Evolutionary conservation across 2,329 filamentous ascomycete genomes (phyloP), one percentile per base, ranked within the genome.

Genomic region (Arthrobotrys conoides): DNA sequence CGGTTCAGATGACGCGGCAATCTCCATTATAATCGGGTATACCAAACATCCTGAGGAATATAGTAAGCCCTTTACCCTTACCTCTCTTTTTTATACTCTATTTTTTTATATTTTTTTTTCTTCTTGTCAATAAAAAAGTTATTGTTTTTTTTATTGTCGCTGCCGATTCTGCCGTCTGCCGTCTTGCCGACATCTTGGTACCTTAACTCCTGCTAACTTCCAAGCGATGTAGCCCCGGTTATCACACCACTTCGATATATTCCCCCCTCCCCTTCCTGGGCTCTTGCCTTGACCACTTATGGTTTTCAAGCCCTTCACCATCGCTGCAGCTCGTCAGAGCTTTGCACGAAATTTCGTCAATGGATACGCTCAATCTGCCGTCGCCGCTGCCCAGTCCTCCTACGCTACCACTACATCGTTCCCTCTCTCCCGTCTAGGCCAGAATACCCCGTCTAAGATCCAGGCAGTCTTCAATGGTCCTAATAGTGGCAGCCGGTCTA

Each of bases 281-380:
- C 27, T 16, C 5, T 16, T 2, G 12, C 10, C 38, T 41, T 41
- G 24, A 70, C 72, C 67, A 22, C 68, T 48, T 70, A 82, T 82
- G 82, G 87, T 88, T 82, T 88, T 90, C 85, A 91, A 91, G 86
- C 86, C 87, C 83, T 90, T 91, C 83, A 89, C 90, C 84, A 88
- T 73, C 64, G 71, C 90, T 88, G 93, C 98, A 88, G 93, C 97
- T 90, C 95, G 96, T 88, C 93, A 95, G 89, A 94, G 93, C 91
- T 92, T 97, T 87, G 91, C 93, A 84, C 98, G 98, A 88, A 94
- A 94, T 84, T 92, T 98, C 85, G 95, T 93, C 85, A 93, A 98
- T 90, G 95, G 95, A 86, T 98, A 97, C 89, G 94, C 94, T 83
- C 95, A 98, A 85, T 97, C 94, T 80, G 92, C 98, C 86, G 94